Evolutionary conservation across 2,329 filamentous ascomycete genomes (phyloP).

Genomic region (Leptosphaerulina australis): DNA sequence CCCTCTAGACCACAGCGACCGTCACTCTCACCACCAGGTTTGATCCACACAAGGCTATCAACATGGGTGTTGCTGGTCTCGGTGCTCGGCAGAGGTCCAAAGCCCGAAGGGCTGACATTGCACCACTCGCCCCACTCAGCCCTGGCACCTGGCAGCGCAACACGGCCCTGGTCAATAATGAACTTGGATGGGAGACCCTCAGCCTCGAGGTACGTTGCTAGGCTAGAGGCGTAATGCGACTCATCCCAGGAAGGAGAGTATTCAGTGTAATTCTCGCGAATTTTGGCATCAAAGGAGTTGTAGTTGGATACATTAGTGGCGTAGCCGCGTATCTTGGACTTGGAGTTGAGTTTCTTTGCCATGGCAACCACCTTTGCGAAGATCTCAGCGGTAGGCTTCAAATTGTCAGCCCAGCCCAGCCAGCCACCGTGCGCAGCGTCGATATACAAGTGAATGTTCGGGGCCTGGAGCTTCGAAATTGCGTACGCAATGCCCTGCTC

Average conservation of each 20-base stretch:
- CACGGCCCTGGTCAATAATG: constrained; percentile 39
- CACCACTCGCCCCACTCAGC: constrained; percentile 41
- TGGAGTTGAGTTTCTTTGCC: constrained; percentile 32
- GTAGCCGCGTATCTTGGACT: constrained; percentile 34
- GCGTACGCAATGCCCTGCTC: constrained; percentile 41
- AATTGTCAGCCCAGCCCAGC: constrained; percentile 40
- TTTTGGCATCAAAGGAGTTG: constrained; percentile 34
- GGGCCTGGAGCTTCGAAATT: constrained; percentile 36
- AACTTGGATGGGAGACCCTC: constrained; percentile 35
- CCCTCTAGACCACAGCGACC: constrained; percentile 33
- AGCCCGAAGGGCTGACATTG: constrained; percentile 35
- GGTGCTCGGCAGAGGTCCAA: constrained; percentile 25
- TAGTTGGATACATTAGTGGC: constrained; percentile 39
- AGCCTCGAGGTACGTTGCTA: constrained; percentile 28
- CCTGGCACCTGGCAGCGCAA: constrained; percentile 31
- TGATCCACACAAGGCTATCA: constrained; percentile 41
- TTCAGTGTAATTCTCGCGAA: constrained; percentile 36
- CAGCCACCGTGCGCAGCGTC: constrained; percentile 41
- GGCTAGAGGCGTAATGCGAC: constrained; percentile 32
- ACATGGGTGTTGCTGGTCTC: constrained; percentile 32
- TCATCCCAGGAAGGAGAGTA: constrained; percentile 34
- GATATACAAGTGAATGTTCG: constrained; percentile 38
- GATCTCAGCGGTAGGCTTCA: constrained; percentile 33
- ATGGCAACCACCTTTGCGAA: constrained; percentile 32
- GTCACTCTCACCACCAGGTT: constrained; percentile 40